Evolutionary conservation across 176 grass and related monocot genomes (phyloP), one percentile per base, ranked within the genome.

Genomic region (Avena insularis): DNA sequence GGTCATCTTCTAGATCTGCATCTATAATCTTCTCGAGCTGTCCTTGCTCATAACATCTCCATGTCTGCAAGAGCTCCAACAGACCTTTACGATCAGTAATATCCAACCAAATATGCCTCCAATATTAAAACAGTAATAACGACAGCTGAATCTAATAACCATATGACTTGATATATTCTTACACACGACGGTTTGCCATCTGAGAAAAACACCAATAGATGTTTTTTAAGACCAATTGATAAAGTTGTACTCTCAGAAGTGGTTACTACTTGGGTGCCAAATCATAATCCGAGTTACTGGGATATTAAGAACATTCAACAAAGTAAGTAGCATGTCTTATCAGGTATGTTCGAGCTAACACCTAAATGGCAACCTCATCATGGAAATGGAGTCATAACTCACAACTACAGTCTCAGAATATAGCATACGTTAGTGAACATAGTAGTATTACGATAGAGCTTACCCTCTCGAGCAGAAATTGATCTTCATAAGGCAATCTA

Each of bases 381-480:
- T 58, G 73, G 13, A 54, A 86, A 85, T 29, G 40, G 1, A 60
- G 59, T 23, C 5, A 2, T 31, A 75, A 73, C 4, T 65, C 3
- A 2, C 45, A 75, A 73, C 4, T 65, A 23, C 6, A 83, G 58
- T 40, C 23, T 75, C 17, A 83, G 79, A 51, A 38, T 79, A 53
- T 87, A 76, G 50, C n/a, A 15, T 76, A 89, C 0, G 66, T 12
- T 62, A 25, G 16, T 43, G 77, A 46, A 27, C 66, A 90, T 68
- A 21, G 58, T 48, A 55, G 58, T 48, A 55, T 67, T 85, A 86
- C 46, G 38, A 59, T 55, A 55, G 55, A 71, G 56, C 80, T 89
- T 97, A 97, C 95, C 80, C 89, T 85, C 87, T 97, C 93, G 60
- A 95, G 95, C 82, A 97, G 87, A 91, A 91, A 91, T 78, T 93